Conservation (phyloP, 495 filamentous ascomycete genomes). For the Aspergillus diversus region DNA sequence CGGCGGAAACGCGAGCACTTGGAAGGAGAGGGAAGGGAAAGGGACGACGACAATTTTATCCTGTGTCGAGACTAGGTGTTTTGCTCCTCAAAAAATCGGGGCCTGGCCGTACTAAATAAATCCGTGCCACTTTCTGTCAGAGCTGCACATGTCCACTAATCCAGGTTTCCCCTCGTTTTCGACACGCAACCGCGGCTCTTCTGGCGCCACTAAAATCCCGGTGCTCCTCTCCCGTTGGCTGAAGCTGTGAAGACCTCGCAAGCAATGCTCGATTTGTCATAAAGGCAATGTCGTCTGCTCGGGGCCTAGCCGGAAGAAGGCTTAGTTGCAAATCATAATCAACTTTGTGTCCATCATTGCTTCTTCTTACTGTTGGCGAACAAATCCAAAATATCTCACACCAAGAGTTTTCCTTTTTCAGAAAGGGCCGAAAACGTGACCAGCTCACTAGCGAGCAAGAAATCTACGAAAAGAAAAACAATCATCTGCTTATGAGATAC, state of each 20-base stretch:
- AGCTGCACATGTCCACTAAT: neutral
- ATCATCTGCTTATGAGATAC: too few relatives aligned
- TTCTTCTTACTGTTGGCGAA: too few relatives aligned
- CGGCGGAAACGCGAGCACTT: neutral
- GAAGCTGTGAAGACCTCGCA: conserved; percentile 13
- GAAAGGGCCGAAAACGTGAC: too few relatives aligned
- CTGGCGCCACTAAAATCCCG: neutral
- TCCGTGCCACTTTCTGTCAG: neutral
- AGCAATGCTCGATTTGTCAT: conserved; percentile 17
- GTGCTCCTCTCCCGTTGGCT: conserved; percentile 4
- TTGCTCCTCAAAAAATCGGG: neutral
- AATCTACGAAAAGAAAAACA: too few relatives aligned
- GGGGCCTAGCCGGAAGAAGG: neutral
- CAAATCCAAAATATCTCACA: too few relatives aligned
- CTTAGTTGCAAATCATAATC: conserved; percentile 3
- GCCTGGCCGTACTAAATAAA: neutral
- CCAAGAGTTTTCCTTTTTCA: too few relatives aligned
- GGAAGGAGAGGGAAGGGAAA: neutral
- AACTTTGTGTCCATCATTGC: too few relatives aligned
- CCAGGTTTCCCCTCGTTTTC: conserved; percentile 1
- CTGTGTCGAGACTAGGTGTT: neutral
- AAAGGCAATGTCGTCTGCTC: neutral
- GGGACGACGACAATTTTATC: neutral
- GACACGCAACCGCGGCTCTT: conserved; percentile 5
- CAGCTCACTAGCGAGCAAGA: too few relatives aligned